Base-by-base conservation (phyloP, 257 asterid genomes). In the Salvia rosmarinus region DNA sequence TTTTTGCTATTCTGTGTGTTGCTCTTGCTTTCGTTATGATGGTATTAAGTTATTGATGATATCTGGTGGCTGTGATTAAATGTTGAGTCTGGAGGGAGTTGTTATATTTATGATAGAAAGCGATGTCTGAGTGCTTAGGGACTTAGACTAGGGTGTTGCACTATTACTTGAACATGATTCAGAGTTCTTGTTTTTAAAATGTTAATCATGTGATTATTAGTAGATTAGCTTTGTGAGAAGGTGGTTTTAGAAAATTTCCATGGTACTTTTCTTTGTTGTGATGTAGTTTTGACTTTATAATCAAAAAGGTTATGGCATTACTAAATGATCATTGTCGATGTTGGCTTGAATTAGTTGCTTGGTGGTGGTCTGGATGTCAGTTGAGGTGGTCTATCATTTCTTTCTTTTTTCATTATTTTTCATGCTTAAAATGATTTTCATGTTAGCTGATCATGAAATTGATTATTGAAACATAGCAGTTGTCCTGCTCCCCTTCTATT, bases 51-150 rank as follows among this genome's bases (percentile, higher is more conserved):
- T 25, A n/a, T 37, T 52, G 6, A 16, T 59, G 6, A 16, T 59
- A 25, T 71, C 40, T 42, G 71, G 58, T 60, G 17, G 58, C 20
- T 74, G 34, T 63, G 72, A 42, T 6, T 46, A 43, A 63, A 44
- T 35, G 42, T 7, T 14, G 35, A 44, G 37, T 34, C 30, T 42
- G 37, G 60, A 51, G n/a, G 65, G 2, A 19, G 9, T 50, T 9
- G 56, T 42, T 71, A 32, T 44, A 5, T 34, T 5, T 3, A 9
- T 58, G 28, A 25, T 43, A 42, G 35, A 20, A 25, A 20, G 39
- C 20, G 14, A 40, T 64, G 17, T 17, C 46, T 34, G 52, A 59
- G 64, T 23, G 37, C 30, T 40, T 60, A 61, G 66, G 63, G 57
- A 52, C 43, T 7, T 54, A 55, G 37, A 61, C n/a, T 12, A 47